These are phyloP conservation scores for Debaryomyces fabryi DNA, from an alignment of 1,139 yeast genomes.

Conservation along the genomic window DNA sequence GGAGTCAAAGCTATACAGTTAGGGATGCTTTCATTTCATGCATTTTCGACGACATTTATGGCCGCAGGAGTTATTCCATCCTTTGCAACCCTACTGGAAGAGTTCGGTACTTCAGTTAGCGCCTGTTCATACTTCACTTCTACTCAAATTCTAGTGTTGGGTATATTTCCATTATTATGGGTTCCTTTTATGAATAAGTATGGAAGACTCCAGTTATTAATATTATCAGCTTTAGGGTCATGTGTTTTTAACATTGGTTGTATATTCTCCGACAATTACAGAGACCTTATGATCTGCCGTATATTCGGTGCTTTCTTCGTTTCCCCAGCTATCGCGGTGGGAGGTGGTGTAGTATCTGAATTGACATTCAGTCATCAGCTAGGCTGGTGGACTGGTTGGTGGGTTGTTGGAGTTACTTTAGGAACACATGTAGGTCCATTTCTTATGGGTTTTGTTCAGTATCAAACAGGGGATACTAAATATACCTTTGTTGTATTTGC, in stretches of 20 bases:
- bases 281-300: conserved; percentile 21
- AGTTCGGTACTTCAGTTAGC: conserved; percentile 16
- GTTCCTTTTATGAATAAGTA: conserved; percentile 23
- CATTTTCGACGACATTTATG: conserved; percentile 22
- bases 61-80: conserved; percentile 26
- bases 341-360: conserved; percentile 22
- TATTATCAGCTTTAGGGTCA: conserved; percentile 19
- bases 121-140: conserved; percentile 20
- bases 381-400: conserved; percentile 24
- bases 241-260: conserved; percentile 22
- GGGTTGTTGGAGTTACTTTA: conserved; percentile 23
- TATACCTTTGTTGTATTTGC: conserved; percentile 20
- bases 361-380: conserved; percentile 24
- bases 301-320: conserved; percentile 22
- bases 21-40: conserved; percentile 23
- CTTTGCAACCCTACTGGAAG: conserved; percentile 17
- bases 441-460: conserved; percentile 24
- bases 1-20: conserved; percentile 17
- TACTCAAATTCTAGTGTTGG: conserved; percentile 21
- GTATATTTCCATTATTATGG: conserved; percentile 24
- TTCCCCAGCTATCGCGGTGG: conserved; percentile 23
- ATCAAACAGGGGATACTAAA: conserved; percentile 16
- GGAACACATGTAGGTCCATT: conserved; percentile 26
- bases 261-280: conserved; percentile 18
- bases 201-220: conserved; percentile 19